phyloP scores from a whole-genome alignment of 768 basidiomycete genomes.

The Paxillus ammoniavirescens region DNA sequence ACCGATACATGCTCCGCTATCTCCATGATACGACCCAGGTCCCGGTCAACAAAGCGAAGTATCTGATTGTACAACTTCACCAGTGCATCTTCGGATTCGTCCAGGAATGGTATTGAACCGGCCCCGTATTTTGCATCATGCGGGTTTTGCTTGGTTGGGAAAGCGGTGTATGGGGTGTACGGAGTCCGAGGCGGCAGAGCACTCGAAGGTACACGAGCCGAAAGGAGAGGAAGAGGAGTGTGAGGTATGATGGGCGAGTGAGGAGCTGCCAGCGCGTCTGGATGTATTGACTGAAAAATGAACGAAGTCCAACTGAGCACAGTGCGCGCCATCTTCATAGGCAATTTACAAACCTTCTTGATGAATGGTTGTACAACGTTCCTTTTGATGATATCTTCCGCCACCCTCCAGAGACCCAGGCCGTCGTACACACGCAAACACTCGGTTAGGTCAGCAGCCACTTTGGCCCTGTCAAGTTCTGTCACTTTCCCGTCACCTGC shows the following conservation, averaged over 20 bases:
- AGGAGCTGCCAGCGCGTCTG: conserved; percentile 63
- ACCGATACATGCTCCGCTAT: conserved; percentile 66
- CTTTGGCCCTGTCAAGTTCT: conserved; percentile 65
- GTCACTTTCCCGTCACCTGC: conserved; percentile 47
- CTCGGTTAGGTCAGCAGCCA: conserved; percentile 67
- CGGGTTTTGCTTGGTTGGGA: conserved; percentile 40
- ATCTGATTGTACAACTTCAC: conserved; percentile 79
- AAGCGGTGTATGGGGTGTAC: conserved; percentile 50
- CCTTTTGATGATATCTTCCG: conserved; percentile 79
- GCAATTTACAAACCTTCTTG: conserved; percentile 55
- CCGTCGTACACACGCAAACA: conserved; percentile 79
- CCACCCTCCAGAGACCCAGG: conserved; percentile 80
- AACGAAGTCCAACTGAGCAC: conserved; percentile 1
- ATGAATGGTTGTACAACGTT: conserved; percentile 76
- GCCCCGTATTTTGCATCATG: conserved; percentile 30
- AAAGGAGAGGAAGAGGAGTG: conserved; percentile 52
- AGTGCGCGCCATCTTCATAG: neutral
- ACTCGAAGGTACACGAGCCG: conserved; percentile 14
- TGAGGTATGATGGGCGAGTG: conserved; percentile 76
- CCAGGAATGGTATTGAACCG: conserved; percentile 51
- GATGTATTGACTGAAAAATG: conserved; percentile 63
- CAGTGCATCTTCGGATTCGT: conserved; percentile 65
- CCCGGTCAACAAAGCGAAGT: conserved; percentile 76
- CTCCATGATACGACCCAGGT: conserved; percentile 73
- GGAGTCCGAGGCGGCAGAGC: conserved; percentile 53